A percentile compares a stretch with the other conserved stretches of the same genome.
These are phyloP conservation scores for Xylaria sp. DNA, from an alignment of 2,329 filamentous ascomycete genomes.

Conservation along the genomic window DNA sequence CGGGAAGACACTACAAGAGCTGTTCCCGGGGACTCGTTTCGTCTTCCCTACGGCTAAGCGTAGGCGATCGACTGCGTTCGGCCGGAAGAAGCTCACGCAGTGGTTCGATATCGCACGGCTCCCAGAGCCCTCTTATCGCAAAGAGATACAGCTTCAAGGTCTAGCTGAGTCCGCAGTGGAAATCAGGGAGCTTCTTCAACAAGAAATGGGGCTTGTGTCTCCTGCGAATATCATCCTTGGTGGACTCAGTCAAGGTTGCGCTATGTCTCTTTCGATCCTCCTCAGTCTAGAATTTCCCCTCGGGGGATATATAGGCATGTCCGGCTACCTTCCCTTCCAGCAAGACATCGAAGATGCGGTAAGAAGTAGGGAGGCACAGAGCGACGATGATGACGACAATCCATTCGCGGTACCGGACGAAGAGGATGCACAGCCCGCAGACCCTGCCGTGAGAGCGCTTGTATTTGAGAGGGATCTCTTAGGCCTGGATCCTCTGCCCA, in stretches of 20 bases:
- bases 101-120: constrained; percentile 62
- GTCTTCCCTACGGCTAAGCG: constrained; percentile 61
- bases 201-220: constrained; percentile 47
- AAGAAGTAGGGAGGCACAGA: constrained; percentile 25
- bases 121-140: constrained; percentile 51
- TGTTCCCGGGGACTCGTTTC: constrained; percentile 55
- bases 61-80: constrained; percentile 53
- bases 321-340: constrained; percentile 56
- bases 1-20: constrained; percentile 47
- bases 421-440: constrained; percentile 6
- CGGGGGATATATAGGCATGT: constrained; percentile 59
- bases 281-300: constrained; percentile 52
- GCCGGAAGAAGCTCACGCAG: constrained; percentile 55
- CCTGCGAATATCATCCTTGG: constrained; percentile 57
- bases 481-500: constrained; percentile 29
- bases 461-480: constrained; percentile 50
- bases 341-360: constrained; percentile 49
- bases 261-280: constrained; percentile 55
- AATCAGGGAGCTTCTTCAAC: constrained; percentile 49
- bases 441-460: constrained; percentile 37
- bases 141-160: constrained; percentile 56
- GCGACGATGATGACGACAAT: background rate
- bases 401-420: constrained; percentile 7
- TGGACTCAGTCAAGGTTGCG: constrained; percentile 64
- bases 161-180: constrained; percentile 54